Evolutionary conservation across 768 basidiomycete species (phyloP).

Genomic region (Boletus sp.): DNA sequence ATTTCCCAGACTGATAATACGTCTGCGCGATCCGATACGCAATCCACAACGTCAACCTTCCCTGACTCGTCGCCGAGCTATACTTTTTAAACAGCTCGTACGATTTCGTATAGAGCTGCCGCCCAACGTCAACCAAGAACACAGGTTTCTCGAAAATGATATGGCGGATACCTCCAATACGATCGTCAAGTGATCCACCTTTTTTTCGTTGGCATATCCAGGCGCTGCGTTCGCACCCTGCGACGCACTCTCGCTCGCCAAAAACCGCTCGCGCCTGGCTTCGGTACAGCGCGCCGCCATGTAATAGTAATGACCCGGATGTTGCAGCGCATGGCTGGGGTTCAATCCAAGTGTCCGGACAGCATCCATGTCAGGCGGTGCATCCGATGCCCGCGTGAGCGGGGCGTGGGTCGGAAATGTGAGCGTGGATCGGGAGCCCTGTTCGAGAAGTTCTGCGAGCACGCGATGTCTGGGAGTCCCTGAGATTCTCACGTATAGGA

Average conservation of each 20-base stretch:
- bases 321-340: conserved; percentile 81
- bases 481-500: not conserved
- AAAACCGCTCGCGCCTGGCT: conserved; percentile 65
- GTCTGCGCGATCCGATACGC: conserved; percentile 88
- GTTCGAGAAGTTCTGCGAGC: conserved; percentile 87
- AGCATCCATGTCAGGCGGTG: conserved; percentile 51
- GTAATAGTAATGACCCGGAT: conserved; percentile 86
- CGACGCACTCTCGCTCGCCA: conserved; percentile 46
- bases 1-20: conserved; percentile 76
- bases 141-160: not conserved
- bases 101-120: conserved; percentile 86
- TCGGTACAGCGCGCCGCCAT: conserved; percentile 87
- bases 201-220: conserved; percentile 86
- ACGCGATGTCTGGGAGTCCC: conserved; percentile 66
- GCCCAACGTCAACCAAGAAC: conserved; percentile 1
- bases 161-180: conserved; percentile 66
- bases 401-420: conserved; percentile 61
- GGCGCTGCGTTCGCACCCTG: conserved; percentile 49
- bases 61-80: conserved; percentile 53
- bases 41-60: conserved; percentile 84
- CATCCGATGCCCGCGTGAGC: conserved; percentile 26
- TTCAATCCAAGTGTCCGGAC: conserved; percentile 68
- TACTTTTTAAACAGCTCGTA: conserved; percentile 92
- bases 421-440: conserved; percentile 65
- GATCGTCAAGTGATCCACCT: conserved; percentile 82